Conservation (phyloP, 768 basidiomycete species). For the Psilocybe azurescens region DNA sequence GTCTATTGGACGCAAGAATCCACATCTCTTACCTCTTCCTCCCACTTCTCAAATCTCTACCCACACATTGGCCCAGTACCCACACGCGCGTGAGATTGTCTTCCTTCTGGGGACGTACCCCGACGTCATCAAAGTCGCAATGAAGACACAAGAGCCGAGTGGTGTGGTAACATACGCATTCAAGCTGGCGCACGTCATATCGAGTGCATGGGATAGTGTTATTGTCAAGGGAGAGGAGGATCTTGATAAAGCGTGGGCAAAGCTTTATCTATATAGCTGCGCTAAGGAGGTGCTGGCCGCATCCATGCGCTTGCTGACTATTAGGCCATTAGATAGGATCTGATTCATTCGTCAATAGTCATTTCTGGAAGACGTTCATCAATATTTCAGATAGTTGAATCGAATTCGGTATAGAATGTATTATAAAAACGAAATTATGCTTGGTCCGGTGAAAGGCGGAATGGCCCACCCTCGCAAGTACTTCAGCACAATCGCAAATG, state of each 20-base stretch:
- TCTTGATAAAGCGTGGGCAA: slow-evolving; percentile 59
- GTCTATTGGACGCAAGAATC: slow-evolving; percentile 92
- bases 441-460: too few species aligned
- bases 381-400: too few species aligned
- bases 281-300: slow-evolving; percentile 90
- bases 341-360: not conserved
- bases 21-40: slow-evolving; percentile 83
- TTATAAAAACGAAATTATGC: too few species aligned
- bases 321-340: slow-evolving; percentile 76
- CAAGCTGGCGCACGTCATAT: slow-evolving; percentile 85
- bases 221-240: slow-evolving; percentile 86
- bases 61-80: slow-evolving; percentile 65
- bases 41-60: slow-evolving; percentile 69
- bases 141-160: slow-evolving; percentile 87
- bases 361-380: too few species aligned
- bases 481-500: too few species aligned
- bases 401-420: too few species aligned
- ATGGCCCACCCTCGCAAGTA: too few species aligned
- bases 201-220: slow-evolving; percentile 90
- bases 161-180: slow-evolving; percentile 92
- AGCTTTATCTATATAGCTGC: slow-evolving; percentile 67
- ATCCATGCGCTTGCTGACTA: slow-evolving; percentile 86
- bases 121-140: slow-evolving; percentile 85
- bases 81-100: slow-evolving; percentile 82
- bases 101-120: slow-evolving; percentile 90